Conservation (phyloP, 169 alveolate species). For the Plasmodium vinckei region DNA sequence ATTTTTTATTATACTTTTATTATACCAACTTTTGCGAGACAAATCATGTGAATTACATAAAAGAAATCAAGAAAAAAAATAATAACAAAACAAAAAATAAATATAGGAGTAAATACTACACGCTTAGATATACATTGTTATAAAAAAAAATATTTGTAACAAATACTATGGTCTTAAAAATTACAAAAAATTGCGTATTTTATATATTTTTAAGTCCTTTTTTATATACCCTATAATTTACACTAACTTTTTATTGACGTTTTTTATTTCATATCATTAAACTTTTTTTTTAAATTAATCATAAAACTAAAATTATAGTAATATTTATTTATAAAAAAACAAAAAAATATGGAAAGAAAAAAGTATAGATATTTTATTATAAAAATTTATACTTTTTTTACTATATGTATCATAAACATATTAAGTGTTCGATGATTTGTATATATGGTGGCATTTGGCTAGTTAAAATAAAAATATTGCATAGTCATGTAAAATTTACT, state of each 20-base stretch:
- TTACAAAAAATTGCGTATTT: not conserved
- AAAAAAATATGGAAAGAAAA: not conserved
- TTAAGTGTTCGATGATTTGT: too few species aligned
- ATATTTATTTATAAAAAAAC: conserved; percentile 1
- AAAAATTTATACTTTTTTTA: too few species aligned
- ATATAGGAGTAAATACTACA: not conserved
- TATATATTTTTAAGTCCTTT: conserved; percentile 1
- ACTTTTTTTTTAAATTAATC: conserved; percentile 15
- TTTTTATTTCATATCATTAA: not conserved
- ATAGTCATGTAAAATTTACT: too few species aligned
- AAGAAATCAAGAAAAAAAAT: not conserved
- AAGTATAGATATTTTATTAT: too few species aligned
- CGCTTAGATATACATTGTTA: not conserved
- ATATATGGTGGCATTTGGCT: too few species aligned
- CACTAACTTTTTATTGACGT: not conserved
- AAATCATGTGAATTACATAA: not conserved
- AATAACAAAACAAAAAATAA: not conserved
- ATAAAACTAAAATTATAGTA: conserved; percentile 1
- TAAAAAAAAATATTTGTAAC: not conserved
- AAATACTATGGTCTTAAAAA: not conserved
- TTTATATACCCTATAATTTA: conserved; percentile 5
- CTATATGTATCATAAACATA: too few species aligned
- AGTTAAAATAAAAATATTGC: too few species aligned
- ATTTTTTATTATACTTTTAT: not conserved
- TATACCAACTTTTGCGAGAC: not conserved